Evolutionary conservation across 208 protist species (phyloP).

Genomic region (Angomonas desouzai): DNA sequence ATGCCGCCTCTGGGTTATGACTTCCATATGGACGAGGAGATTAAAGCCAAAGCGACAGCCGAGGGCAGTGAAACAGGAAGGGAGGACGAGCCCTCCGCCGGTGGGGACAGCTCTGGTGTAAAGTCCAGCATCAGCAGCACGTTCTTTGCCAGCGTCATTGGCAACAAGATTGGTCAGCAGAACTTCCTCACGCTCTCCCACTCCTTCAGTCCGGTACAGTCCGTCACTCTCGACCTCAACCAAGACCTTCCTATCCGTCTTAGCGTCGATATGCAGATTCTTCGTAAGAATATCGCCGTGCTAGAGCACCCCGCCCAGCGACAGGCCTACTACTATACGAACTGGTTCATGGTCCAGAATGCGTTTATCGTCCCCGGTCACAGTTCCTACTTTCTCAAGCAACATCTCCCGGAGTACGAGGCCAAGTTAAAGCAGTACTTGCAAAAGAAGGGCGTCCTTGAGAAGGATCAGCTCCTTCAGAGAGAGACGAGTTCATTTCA

Average conservation of each 20-base stretch:
- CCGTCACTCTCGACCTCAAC: conserved; percentile 14
- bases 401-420: background rate
- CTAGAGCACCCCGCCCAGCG: conserved; percentile 12
- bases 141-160: background rate
- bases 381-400: conserved; percentile 6
- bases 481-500: background rate
- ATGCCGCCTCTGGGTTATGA: conserved; percentile 2
- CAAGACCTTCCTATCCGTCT: conserved; percentile 13
- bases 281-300: conserved; percentile 11
- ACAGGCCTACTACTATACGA: conserved; percentile 14
- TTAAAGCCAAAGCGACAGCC: background rate
- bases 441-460: background rate
- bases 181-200: conserved; percentile 19
- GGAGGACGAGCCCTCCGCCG: background rate
- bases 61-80: background rate
- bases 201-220: conserved; percentile 15
- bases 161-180: conserved; percentile 4
- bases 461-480: background rate
- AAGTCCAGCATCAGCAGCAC: background rate
- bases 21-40: background rate
- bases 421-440: background rate
- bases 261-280: background rate
- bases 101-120: background rate
- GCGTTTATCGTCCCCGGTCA: conserved; percentile 1
- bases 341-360: conserved; percentile 12